Conservation (phyloP, 2,329 filamentous ascomycete species). For the Orbilia ellipsospora region DNA sequence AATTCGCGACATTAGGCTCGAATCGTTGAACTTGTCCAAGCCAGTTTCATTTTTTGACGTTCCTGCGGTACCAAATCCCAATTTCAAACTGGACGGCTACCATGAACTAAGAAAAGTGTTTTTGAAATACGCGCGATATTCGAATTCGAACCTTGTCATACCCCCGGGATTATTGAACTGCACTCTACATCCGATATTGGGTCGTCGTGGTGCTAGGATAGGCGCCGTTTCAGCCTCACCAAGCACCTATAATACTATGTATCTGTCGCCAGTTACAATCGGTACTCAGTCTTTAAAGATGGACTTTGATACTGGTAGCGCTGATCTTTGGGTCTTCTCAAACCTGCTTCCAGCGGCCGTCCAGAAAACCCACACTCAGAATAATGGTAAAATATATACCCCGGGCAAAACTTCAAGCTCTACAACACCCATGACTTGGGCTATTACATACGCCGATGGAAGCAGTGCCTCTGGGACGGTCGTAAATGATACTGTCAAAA, state of each 20-base stretch:
- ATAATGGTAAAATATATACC: constrained; percentile 65
- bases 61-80: constrained; percentile 32
- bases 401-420: constrained; percentile 66
- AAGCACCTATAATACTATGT: constrained; percentile 74
- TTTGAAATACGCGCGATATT: constrained; percentile 39
- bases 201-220: constrained; percentile 20
- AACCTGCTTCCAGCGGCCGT: constrained; percentile 66
- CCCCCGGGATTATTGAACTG: constrained; percentile 40
- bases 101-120: constrained; percentile 40
- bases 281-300: constrained; percentile 76
- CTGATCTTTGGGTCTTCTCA: constrained; percentile 80
- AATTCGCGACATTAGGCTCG: background rate
- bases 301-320: constrained; percentile 80
- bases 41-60: constrained; percentile 23
- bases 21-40: background rate
- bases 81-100: constrained; percentile 42
- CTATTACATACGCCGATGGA: constrained; percentile 76
- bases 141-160: constrained; percentile 33
- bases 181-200: constrained; percentile 25
- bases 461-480: constrained; percentile 73
- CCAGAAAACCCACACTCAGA: constrained; percentile 65
- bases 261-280: constrained; percentile 75
- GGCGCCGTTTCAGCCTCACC: constrained; percentile 64
- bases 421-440: constrained; percentile 67
- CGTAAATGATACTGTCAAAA: constrained; percentile 74